Evolutionary conservation across 441 rosid species (phyloP).

Genomic region (Bruguiera hainesii): DNA sequence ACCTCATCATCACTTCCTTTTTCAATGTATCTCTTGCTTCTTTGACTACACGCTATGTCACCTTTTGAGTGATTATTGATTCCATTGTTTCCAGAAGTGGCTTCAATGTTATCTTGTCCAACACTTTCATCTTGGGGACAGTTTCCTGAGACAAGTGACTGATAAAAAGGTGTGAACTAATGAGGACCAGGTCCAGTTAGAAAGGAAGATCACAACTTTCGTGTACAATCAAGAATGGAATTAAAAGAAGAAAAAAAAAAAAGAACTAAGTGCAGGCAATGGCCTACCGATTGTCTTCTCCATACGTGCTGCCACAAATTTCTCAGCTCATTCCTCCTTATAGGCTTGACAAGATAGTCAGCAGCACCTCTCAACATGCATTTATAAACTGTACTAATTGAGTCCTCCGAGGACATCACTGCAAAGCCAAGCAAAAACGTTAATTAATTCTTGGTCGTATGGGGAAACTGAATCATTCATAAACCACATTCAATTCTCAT

Average conservation of each 20-base stretch:
- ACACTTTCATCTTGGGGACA: slow-evolving; percentile 53
- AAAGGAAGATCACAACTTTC: slow-evolving; percentile 13
- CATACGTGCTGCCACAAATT: slow-evolving; percentile 98
- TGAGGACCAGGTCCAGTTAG: slow-evolving; percentile 20
- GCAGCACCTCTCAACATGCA: slow-evolving; percentile 95
- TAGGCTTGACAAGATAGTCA: slow-evolving; percentile 92
- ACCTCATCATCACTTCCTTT: slow-evolving; percentile 78
- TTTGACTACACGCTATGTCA: slow-evolving; percentile 32
- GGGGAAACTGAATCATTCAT: background rate
- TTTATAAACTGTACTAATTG: slow-evolving; percentile 76
- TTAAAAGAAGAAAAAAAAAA: background rate
- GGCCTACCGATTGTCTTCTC: slow-evolving; percentile 84
- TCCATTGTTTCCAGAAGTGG: slow-evolving; percentile 69
- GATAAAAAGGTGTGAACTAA: slow-evolving; percentile 21
- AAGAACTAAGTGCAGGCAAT: slow-evolving; percentile 7
- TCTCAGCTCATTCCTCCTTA: slow-evolving; percentile 85
- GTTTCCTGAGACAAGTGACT: slow-evolving; percentile 47
- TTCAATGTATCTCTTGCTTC: slow-evolving; percentile 40
- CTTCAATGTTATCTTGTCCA: slow-evolving; percentile 69
- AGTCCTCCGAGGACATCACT: slow-evolving; percentile 96
- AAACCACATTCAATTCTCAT: background rate
- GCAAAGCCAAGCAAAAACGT: slow-evolving; percentile 26
- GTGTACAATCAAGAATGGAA: background rate
- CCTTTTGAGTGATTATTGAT: slow-evolving; percentile 48
- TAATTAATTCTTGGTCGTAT: background rate